Conservation (phyloP, 2,329 filamentous ascomycete species). For the Fusarium sp. region DNA sequence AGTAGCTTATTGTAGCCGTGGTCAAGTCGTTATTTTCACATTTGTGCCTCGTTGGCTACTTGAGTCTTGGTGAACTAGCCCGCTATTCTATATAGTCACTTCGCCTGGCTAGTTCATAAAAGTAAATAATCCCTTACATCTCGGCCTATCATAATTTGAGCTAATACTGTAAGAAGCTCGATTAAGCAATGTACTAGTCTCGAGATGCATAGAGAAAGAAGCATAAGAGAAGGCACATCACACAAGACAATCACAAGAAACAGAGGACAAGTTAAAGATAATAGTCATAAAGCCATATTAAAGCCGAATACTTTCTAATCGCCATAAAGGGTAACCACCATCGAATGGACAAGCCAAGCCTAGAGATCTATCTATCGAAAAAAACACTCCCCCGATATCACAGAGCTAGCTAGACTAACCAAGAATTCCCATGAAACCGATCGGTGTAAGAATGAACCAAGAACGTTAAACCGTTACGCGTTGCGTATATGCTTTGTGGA, state of each 20-base stretch:
- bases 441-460: conserved; percentile 40
- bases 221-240: neutral
- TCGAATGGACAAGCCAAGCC: conserved; percentile 26
- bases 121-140: too few relatives aligned
- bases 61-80: too few relatives aligned
- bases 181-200: too few relatives aligned
- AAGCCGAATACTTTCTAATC: conserved; percentile 41
- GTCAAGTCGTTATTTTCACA: too few relatives aligned
- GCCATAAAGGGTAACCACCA: conserved; percentile 39
- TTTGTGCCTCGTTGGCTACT: too few relatives aligned
- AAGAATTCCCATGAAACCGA: conserved; percentile 9
- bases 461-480: conserved; percentile 39
- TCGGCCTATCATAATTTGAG: too few relatives aligned
- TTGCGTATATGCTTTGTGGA: conserved; percentile 19
- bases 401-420: conserved; percentile 23
- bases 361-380: conserved; percentile 13
- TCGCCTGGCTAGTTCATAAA: too few relatives aligned
- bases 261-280: neutral
- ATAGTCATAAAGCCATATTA: conserved; percentile 38
- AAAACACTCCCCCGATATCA: conserved; percentile 8
- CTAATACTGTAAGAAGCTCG: too few relatives aligned
- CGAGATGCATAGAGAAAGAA: too few relatives aligned
- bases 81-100: too few relatives aligned
- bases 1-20: too few relatives aligned
- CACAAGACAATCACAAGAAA: neutral